These are phyloP conservation scores for Acacia pycnantha DNA, from an alignment of 331 rosid genomes.

Conservation along the genomic window DNA sequence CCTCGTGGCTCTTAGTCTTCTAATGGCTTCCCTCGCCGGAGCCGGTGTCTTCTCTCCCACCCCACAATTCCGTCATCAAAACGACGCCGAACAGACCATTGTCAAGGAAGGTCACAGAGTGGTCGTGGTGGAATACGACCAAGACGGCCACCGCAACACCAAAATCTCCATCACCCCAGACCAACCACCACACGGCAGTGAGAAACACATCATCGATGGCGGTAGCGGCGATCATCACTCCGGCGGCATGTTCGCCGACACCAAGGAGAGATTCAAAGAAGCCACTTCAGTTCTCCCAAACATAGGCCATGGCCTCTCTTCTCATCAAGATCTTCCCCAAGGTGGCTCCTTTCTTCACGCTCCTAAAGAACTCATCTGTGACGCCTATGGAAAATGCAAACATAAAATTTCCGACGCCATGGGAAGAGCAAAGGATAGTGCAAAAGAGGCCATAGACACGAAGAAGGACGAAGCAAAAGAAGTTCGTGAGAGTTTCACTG, in stretches of 20 bases:
- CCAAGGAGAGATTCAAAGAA: conserved; percentile 37
- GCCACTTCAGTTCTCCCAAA: conserved; percentile 41
- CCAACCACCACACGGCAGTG: background rate
- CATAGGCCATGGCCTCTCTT: conserved; percentile 31
- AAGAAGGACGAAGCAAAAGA: background rate
- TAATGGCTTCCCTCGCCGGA: conserved; percentile 44
- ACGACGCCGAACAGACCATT: conserved; percentile 34
- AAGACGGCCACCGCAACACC: conserved; percentile 50
- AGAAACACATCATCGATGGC: background rate
- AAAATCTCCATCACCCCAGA: conserved; percentile 57
- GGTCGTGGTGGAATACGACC: conserved; percentile 64
- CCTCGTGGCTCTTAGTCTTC: conserved; percentile 40
- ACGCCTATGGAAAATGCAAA: conserved; percentile 67
- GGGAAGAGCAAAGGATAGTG: conserved; percentile 48
- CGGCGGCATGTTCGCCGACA: background rate
- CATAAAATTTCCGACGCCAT: conserved; percentile 44
- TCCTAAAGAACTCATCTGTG: conserved; percentile 60
- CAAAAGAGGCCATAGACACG: conserved; percentile 25
- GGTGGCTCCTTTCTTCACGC: background rate
- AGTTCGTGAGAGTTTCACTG: conserved; percentile 8
- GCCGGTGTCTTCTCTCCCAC: conserved; percentile 50
- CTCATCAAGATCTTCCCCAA: background rate
- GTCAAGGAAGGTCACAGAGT: conserved; percentile 60
- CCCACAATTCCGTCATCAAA: background rate
- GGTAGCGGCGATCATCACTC: background rate